Evolutionary conservation across 768 basidiomycete species (phyloP), one percentile per base, ranked within the genome.

Genomic region (Tricholoma flavovirens): DNA sequence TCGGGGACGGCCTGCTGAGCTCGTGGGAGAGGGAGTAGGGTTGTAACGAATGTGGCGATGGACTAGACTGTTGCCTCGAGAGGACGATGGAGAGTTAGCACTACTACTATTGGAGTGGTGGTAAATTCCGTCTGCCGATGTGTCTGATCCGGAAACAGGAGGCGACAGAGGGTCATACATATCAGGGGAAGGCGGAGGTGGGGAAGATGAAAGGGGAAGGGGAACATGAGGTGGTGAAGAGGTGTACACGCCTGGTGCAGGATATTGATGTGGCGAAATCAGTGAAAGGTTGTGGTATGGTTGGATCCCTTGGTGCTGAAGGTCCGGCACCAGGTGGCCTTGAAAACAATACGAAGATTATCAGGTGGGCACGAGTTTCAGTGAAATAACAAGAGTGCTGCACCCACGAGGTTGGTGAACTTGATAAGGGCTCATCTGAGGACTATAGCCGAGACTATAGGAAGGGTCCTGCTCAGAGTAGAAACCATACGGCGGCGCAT

Each of bases 121-220:
- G 79, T 90, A 86, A 58, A 85, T 71, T 66, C 87, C 87, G 81
- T 90, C 88, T 64, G 79, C 87, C 67, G 90, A 91, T 69, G 88
- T 88, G 74, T 92, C 90, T 75, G 90, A 91, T 75, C 89, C 89
- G 77, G 89, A 91, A 68, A 90, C 78, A 74, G 87, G 88, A 69
- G 90, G 90, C 55, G 88, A 90, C 65, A 90, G 76, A 69, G 89
- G 85, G 75, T 88, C 88, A 73, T 91, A 90, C 74, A 88, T 81
- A 75, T 86, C 81, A 71, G 87, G 83, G 60, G 86, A 86, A 63
- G 85, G 82, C 64, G 84, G 84, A 67, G 89, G 86, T 67, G 90
- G 87, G 63, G 89, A 83, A 65, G 78, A 75, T 72, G 83, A 75
- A 70, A 86, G 73, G 56, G 78, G 82, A 77, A 86, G 76, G 68